phyloP scores from a whole-genome alignment of 345 rosid genomes.

The Eucalyptus cloeziana region DNA sequence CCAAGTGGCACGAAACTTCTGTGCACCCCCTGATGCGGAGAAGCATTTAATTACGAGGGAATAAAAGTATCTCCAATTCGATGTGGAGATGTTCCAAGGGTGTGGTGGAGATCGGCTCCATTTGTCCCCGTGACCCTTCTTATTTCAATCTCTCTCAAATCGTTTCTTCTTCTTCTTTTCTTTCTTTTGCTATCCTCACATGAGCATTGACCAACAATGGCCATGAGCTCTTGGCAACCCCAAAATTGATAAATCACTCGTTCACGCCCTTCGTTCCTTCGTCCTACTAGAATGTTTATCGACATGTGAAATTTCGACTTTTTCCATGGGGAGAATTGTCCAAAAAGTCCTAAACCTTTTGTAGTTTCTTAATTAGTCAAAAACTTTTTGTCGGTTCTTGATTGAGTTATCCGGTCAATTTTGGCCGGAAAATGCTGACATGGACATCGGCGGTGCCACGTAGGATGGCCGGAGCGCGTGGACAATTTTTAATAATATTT shows the following conservation, averaged over 20 bases:
- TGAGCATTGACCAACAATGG: neutral
- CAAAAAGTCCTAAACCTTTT: too few relatives aligned
- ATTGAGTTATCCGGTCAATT: too few relatives aligned
- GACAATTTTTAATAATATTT: too few relatives aligned
- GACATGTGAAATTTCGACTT: neutral
- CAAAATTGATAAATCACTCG: neutral
- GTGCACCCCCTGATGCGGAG: neutral
- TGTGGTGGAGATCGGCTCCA: neutral
- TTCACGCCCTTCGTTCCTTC: neutral
- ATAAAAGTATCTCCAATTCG: neutral
- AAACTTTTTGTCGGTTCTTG: too few relatives aligned
- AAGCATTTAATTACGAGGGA: neutral
- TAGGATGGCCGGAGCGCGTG: too few relatives aligned
- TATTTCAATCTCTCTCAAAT: neutral
- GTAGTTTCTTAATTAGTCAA: too few relatives aligned
- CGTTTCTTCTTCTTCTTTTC: neutral
- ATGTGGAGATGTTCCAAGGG: neutral
- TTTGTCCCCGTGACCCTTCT: neutral
- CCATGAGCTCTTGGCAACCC: neutral
- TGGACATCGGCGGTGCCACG: too few relatives aligned
- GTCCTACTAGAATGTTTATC: neutral
- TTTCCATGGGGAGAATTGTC: too few relatives aligned
- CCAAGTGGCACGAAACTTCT: neutral
- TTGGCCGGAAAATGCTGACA: too few relatives aligned
- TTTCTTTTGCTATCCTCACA: neutral